Base-by-base conservation (phyloP, 768 basidiomycete species). In the Agrocybe pediades region DNA sequence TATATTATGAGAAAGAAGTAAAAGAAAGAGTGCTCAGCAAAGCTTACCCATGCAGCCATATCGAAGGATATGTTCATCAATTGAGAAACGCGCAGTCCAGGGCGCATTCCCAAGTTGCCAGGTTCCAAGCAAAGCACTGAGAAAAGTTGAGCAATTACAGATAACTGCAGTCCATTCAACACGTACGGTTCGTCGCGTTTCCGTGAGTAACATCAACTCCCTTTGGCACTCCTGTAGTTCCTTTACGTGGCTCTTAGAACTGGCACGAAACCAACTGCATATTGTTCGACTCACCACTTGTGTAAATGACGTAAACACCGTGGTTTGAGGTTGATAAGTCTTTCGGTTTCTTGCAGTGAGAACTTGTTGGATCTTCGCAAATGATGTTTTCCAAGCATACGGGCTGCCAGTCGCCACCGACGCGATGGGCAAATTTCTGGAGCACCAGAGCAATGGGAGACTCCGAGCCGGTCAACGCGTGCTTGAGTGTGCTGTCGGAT, bases 21-120 rank as follows among this genome's bases (percentile, higher is more conserved):
- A 41, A 26, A 36, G 40, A 19, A 39, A 26, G 33, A 16, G 45
- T 45, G 25, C 27, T 53, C 49, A 50, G 26, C 16, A 41, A 19
- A 36, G 11, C 58, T 56, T 55, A 71, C 81, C 85, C 85, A 86
- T 17, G 82, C 82, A 40, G 80, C 82, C 82, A 86, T 85, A 58
- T 86, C 85, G 61, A 85, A 86, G 3, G 83, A 79, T 41, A 86
- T 78, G 56, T 85, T 85, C 67, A 86, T 74, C 20, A 85, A 68
- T 59, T 85, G 84, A 7, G 82, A 76, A 19, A 85, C 82, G 9
- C 80, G 75, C 25, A 75, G 60, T 11, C 84, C 82, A 1, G 81
- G 81, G n/a, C 64, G 55, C 80, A 86, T 84, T 26, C 76, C 75
- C 9, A 85, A 70, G 57, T 81, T 84, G n/a, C 83, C 84, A 21